These are phyloP conservation scores for Cutaneotrichosporon sp. DNA, from an alignment of 1,284 basidiomycete genomes.

Conservation along the genomic window DNA sequence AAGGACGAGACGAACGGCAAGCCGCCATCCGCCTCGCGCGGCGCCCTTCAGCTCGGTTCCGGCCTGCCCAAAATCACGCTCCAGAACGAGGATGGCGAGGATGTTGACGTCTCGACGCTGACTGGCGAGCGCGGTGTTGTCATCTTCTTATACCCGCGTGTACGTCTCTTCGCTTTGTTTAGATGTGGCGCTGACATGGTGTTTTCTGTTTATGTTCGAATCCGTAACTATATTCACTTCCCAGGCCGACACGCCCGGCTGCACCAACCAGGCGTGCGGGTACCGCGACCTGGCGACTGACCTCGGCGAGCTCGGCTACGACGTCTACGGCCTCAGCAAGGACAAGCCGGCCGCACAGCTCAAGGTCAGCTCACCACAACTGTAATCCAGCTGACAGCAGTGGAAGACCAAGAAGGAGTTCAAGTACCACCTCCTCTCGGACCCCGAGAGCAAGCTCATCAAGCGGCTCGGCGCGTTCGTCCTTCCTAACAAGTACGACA, in stretches of 20 bases:
- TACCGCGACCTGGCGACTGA: slow-evolving; percentile 78
- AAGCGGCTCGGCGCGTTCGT: slow-evolving; percentile 75
- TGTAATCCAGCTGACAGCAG: slow-evolving; percentile 20
- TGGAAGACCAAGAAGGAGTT: slow-evolving; percentile 65
- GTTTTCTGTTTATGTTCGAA: not conserved
- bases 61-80: slow-evolving; percentile 70
- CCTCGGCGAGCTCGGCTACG: slow-evolving; percentile 67
- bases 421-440: slow-evolving; percentile 80
- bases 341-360: slow-evolving; percentile 76
- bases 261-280: slow-evolving; percentile 83
- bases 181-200: not conserved
- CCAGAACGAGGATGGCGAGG: slow-evolving; percentile 60
- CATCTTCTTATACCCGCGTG: slow-evolving; percentile 65
- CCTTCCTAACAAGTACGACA: slow-evolving; percentile 59
- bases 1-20: slow-evolving; percentile 20
- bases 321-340: slow-evolving; percentile 80
- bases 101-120: slow-evolving; percentile 49
- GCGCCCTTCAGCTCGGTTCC: slow-evolving; percentile 67
- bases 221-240: not conserved
- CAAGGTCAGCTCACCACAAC: slow-evolving; percentile 58
- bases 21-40: slow-evolving; percentile 31
- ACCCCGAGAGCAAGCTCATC: slow-evolving; percentile 77
- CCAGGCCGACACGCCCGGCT: slow-evolving; percentile 63
- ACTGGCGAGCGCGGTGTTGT: slow-evolving; percentile 69
- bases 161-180: slow-evolving; percentile 20